Evolutionary conservation across 805 yeast genomes (phyloP), one percentile per base, ranked within the genome.

Genomic region (Teunomyces lycoperdinae): DNA sequence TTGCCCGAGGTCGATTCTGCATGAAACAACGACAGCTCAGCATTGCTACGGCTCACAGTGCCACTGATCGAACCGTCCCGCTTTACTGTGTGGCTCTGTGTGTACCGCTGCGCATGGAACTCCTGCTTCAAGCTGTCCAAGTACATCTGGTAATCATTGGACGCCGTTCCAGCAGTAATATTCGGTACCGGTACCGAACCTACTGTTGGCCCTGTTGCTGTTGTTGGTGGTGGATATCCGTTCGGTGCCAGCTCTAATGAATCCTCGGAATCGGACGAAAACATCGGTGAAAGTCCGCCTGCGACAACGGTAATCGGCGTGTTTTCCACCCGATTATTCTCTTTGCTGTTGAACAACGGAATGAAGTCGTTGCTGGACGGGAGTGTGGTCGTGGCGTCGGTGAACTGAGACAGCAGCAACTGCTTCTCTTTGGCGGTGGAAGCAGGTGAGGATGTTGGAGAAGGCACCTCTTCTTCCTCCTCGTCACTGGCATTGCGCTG

Each of bases 141-240:
- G 33, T 61, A 60, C 16, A 46, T 39, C 34, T 58, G 61, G 52
- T 61, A 60, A 45, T 58, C 63, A 10, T 55, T 45, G 3, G 44
- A 9, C 31, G 31, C 31, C 5, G 34, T 9, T 3, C 17, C 16
- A n/a, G 13, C 32, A 30, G n/a, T 10, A 30, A 9, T 20, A 20
- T 20, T 20, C 24, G 24, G 24, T 20, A 20, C 24, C 24, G 24
- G 24, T 20, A 20, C 24, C 24, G 24, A 20, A 5, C 24, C 32
- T 9, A 30, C 32, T 9, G 32, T 7, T 10, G 6, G 17, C 13
- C 17, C 5, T 13, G 16, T 10, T 7, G 34, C 14, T 32, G 17
- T 5, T 13, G 34, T 16, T 32, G 34, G 14, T 13, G 34, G 17
- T 32, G 34, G 34, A 16, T 32, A 32, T 9, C 24, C 24, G 24